phyloP scores from a whole-genome alignment of 108 stramenopile species.

The Skeletonema tropicum region DNA sequence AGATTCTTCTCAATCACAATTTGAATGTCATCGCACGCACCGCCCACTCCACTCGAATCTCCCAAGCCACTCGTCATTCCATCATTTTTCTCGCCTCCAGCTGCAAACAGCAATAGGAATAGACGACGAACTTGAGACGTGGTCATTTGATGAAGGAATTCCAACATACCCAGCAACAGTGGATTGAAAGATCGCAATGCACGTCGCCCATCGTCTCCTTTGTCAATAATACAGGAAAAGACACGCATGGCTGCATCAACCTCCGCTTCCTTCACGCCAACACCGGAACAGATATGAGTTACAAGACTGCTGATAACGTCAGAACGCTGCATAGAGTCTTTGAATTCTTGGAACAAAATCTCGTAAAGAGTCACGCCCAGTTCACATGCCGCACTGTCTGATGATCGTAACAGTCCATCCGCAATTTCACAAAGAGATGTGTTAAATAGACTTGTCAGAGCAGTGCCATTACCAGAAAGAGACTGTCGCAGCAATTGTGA shows the following conservation, averaged over 20 bases:
- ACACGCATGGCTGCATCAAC: constrained; percentile 57
- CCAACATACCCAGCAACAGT: constrained; percentile 47
- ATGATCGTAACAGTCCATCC: constrained; percentile 37
- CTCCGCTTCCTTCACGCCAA: constrained; percentile 39
- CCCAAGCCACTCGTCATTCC: constrained; percentile 3
- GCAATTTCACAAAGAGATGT: constrained; percentile 44
- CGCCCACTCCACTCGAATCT: constrained; percentile 20
- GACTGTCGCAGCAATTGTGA: constrained; percentile 29
- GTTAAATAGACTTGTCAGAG: constrained; percentile 33
- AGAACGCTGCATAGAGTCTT: constrained; percentile 46
- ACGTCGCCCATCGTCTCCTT: constrained; percentile 20
- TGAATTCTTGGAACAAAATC: constrained; percentile 45
- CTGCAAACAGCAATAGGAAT: constrained; percentile 49
- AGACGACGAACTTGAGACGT: constrained; percentile 45
- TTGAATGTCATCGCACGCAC: constrained; percentile 45
- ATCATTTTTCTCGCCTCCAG: constrained; percentile 22
- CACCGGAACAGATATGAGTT: constrained; percentile 46
- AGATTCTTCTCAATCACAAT: constrained; percentile 56
- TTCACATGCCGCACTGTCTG: constrained; percentile 18
- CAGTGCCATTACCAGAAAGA: constrained; percentile 39
- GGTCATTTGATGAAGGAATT: constrained; percentile 48
- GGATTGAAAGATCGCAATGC: constrained; percentile 48
- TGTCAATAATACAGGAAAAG: constrained; percentile 41
- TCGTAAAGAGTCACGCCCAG: constrained; percentile 50
- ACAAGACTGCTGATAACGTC: constrained; percentile 39